Percentiles rank a stretch among this genome's conserved stretches.
Conservation (phyloP, 2,329 filamentous ascomycete genomes). For the Exophiala xenobiotica region DNA sequence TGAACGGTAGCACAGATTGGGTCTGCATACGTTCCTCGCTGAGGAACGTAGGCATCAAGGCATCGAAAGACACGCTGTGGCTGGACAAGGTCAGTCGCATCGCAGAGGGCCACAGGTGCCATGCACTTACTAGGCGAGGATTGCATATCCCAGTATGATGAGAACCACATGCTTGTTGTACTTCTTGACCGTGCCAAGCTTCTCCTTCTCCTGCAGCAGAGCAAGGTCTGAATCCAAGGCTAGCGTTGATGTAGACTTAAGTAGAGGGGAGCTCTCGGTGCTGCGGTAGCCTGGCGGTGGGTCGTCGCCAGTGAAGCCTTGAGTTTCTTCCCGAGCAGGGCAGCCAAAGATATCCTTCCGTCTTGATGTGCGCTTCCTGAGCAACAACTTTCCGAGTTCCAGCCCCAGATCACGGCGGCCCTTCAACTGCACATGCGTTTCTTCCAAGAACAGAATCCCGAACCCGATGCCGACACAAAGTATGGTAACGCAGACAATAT, state of each 20-base stretch:
- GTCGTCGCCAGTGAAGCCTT: conserved; percentile 51
- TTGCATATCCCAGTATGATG: conserved; percentile 66
- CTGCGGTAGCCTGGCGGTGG: conserved; percentile 67
- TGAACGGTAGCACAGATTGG: conserved; percentile 70
- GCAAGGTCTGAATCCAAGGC: conserved; percentile 42
- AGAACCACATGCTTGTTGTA: conserved; percentile 79
- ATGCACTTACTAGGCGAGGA: conserved; percentile 75
- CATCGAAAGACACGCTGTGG: conserved; percentile 95
- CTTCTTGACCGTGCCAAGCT: conserved; percentile 53
- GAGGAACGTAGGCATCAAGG: conserved; percentile 88
- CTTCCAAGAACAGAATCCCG: conserved; percentile 84
- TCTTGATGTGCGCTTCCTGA: conserved; percentile 31
- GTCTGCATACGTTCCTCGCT: conserved; percentile 55
- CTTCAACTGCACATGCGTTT: conserved; percentile 86
- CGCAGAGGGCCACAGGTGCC: conserved; percentile 13
- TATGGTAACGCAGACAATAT: conserved; percentile 81
- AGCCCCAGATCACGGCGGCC: conserved; percentile 71
- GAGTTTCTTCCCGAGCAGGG: conserved; percentile 6
- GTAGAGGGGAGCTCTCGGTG: conserved; percentile 54
- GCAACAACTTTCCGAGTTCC: conserved; percentile 72
- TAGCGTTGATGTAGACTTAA: conserved; percentile 38
- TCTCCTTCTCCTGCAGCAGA: conserved; percentile 42
- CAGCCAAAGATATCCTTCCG: not conserved
- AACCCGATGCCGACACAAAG: conserved; percentile 73
- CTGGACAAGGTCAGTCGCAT: conserved; percentile 49